phyloP scores from a whole-genome alignment of 139 green algal genomes.

The Chlorella sorokiniana region DNA sequence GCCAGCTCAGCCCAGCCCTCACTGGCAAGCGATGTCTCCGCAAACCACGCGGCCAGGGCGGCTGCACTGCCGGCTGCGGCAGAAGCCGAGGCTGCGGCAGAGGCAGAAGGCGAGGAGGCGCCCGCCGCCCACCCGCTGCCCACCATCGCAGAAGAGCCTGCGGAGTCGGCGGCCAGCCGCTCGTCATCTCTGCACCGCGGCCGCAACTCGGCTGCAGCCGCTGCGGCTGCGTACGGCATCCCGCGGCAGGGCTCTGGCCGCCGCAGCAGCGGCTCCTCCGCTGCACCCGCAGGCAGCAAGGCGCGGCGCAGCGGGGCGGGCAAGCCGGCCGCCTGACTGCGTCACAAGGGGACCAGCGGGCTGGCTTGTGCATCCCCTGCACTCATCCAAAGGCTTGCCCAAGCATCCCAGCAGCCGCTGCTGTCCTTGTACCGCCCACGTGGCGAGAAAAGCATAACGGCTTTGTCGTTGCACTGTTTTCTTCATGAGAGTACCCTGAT shows the following conservation, averaged over 20 bases:
- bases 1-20: neutral
- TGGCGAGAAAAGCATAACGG: no score
- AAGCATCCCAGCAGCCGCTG: no score
- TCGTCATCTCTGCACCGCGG: neutral
- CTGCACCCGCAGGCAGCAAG: neutral
- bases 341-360: no score
- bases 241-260: no score
- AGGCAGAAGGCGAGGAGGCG: neutral
- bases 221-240: neutral
- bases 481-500: no score
- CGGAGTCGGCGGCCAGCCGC: neutral
- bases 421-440: no score
- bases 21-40: neutral
- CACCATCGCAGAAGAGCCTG: neutral
- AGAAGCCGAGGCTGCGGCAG: neutral
- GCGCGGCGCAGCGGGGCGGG: no score
- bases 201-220: neutral
- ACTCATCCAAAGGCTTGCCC: no score
- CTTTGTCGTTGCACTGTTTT: no score
- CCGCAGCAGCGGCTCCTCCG: no score
- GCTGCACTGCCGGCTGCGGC: neutral
- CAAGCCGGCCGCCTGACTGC: no score
- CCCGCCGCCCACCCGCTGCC: neutral
- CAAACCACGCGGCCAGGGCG: neutral
- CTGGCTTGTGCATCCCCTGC: no score